Evolutionary conservation across 164 flowering plant species (phyloP), one percentile per base, ranked within the genome.

Genomic region (Euptelea pleiosperma): DNA sequence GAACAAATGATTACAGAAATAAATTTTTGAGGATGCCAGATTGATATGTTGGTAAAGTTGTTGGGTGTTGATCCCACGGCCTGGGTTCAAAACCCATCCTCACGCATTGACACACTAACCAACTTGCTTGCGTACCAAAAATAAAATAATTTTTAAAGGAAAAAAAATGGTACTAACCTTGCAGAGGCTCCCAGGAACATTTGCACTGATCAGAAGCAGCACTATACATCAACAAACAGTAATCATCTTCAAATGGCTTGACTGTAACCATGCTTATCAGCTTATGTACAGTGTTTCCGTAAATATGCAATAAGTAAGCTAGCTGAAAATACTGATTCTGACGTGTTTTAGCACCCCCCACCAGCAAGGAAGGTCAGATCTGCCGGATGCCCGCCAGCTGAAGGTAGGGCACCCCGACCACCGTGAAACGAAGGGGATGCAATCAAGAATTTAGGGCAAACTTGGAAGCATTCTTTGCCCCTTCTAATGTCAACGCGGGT

Each of bases 381-480:
- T 5, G 75, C 64, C 18, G 75, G 79, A 71, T 69, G 71, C 70
- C 75, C 75, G 41, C 73, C 79, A 55, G 79, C 79, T 11, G 71
- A 75, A 63, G 79, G 79, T 50, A 75, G 69, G 73, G 79, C 79
- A 62, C 79, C 79, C 37, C 75, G 65, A 63, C 73, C 73, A 51
- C 79, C 75, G 65, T 69, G 75, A 63, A 75, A 75, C 18, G 73
- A 65, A 66, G 73, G 75, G 58, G 75, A 75, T 2, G 75, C 66
- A 65, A 75, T 70, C 71, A 71, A 69, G 42, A 68, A 68, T 45
- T 75, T 75, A 68, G 64, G 71, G 33, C 54, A 68, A 43, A 55
- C 64, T 45, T 52, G 55, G 34, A 29, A 31, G 45, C 67, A 68
- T 71, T 63, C 61, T 60, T 64, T 61, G 15, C 67, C 64, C 71